These are phyloP conservation scores for Phytopythium oedochilum DNA, from an alignment of 352 stramenopile species.

Conservation along the genomic window DNA sequence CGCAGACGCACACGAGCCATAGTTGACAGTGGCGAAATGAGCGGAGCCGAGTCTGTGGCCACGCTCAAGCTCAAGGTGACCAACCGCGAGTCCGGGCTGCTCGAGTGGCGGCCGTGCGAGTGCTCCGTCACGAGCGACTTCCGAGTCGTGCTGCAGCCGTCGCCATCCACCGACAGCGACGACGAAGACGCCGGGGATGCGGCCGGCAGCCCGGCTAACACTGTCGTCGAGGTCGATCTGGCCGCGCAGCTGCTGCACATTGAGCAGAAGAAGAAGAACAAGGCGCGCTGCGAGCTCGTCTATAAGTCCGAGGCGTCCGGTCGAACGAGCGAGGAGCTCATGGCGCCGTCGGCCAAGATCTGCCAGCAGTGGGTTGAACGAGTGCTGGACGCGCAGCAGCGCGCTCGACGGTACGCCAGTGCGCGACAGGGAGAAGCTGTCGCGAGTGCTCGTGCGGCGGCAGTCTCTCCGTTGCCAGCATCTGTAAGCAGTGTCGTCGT, in stretches of 20 bases:
- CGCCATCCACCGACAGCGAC: not conserved
- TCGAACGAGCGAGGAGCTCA: constrained; percentile 45
- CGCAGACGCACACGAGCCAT: not conserved
- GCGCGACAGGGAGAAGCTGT: not conserved
- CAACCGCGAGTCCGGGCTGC: constrained; percentile 52
- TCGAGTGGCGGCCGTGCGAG: constrained; percentile 57
- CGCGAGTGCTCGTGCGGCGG: not conserved
- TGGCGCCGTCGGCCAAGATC: constrained; percentile 60
- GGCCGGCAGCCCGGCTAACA: not conserved
- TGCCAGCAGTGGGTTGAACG: constrained; percentile 58
- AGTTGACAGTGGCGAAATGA: not conserved
- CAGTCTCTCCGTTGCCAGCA: not conserved
- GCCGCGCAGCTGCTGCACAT: constrained; percentile 34
- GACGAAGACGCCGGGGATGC: constrained; percentile 16
- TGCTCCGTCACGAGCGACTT: constrained; percentile 33
- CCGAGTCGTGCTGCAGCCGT: constrained; percentile 21
- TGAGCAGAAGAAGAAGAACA: constrained; percentile 51
- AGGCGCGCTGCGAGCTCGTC: constrained; percentile 45
- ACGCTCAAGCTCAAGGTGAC: constrained; percentile 60
- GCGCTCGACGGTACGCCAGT: constrained; percentile 16
- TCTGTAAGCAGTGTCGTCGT: not conserved
- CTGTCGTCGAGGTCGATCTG: constrained; percentile 33
- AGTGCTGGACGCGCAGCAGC: constrained; percentile 32
- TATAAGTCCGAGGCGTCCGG: constrained; percentile 5
- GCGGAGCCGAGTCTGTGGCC: not conserved